Conservation (phyloP, 2,329 filamentous ascomycete species). For the Rutstroemia sydowiana region DNA sequence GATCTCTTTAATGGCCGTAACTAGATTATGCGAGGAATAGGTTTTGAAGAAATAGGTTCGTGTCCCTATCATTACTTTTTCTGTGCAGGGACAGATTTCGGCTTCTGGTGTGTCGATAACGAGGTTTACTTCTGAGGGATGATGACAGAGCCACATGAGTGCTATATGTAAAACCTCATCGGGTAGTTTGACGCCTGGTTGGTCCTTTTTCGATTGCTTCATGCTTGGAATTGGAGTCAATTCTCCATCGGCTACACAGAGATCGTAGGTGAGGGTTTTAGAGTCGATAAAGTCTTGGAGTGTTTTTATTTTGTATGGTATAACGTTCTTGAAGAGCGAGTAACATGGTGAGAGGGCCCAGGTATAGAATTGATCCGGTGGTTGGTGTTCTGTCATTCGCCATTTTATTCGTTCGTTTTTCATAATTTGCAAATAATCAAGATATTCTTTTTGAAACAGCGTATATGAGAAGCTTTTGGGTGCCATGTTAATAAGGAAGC, state of each 20-base stretch:
- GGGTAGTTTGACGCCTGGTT: background rate
- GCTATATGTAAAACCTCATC: background rate
- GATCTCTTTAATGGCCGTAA: background rate
- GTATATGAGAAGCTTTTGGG: conserved; percentile 14
- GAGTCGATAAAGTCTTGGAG: background rate
- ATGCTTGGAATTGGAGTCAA: background rate
- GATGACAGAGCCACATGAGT: background rate
- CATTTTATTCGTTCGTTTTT: conserved; percentile 1
- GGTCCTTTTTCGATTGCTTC: background rate
- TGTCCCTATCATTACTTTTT: background rate
- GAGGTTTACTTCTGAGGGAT: background rate
- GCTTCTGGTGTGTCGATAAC: background rate
- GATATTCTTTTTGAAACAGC: conserved; percentile 14
- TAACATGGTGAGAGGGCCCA: conserved; percentile 15
- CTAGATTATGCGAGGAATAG: background rate
- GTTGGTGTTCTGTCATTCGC: conserved; percentile 5
- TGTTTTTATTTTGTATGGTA: background rate
- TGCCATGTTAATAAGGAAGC: conserved; percentile 16
- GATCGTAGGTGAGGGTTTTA: background rate
- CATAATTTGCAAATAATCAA: conserved; percentile 10
- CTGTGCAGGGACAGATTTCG: background rate
- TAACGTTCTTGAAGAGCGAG: conserved; percentile 8
- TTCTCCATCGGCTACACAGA: background rate
- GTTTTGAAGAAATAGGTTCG: background rate
- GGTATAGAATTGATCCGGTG: conserved; percentile 17